phyloP scores from a whole-genome alignment of 768 basidiomycete species.

The Hortiboletus flavorubellus region DNA sequence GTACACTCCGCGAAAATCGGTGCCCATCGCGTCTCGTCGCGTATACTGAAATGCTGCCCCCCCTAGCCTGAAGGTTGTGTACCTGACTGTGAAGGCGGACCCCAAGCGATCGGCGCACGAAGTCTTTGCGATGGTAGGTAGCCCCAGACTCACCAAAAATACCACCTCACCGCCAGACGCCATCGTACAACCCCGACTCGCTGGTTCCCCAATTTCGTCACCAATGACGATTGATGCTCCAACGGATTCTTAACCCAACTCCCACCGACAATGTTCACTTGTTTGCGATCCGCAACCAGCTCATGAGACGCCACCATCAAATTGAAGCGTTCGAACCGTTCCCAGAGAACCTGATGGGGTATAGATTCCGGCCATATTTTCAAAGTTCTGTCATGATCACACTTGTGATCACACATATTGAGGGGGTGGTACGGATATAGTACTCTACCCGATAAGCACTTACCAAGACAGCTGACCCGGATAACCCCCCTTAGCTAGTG shows the following conservation, averaged over 20 bases:
- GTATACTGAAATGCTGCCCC: neutral
- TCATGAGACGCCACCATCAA: conserved; percentile 6
- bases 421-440: conserved; percentile 11
- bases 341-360: conserved; percentile 15
- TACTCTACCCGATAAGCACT: conserved; percentile 18
- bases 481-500: conserved; percentile 20
- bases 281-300: neutral
- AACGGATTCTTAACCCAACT: neutral
- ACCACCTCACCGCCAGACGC: neutral
- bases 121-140: neutral
- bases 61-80: neutral
- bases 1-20: neutral
- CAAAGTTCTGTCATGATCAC: conserved; percentile 19
- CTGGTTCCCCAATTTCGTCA: neutral
- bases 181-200: neutral
- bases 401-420: conserved; percentile 13
- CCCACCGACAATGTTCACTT: conserved; percentile 9
- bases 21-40: neutral
- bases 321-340: conserved; percentile 9
- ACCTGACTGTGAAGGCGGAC: neutral
- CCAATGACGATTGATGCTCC: neutral
- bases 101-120: neutral
- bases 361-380: conserved; percentile 9
- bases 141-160: neutral
- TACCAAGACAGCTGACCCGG: conserved; percentile 22